Base-by-base conservation (phyloP, 164 flowering plant genomes). In the Akebia trifoliata region DNA sequence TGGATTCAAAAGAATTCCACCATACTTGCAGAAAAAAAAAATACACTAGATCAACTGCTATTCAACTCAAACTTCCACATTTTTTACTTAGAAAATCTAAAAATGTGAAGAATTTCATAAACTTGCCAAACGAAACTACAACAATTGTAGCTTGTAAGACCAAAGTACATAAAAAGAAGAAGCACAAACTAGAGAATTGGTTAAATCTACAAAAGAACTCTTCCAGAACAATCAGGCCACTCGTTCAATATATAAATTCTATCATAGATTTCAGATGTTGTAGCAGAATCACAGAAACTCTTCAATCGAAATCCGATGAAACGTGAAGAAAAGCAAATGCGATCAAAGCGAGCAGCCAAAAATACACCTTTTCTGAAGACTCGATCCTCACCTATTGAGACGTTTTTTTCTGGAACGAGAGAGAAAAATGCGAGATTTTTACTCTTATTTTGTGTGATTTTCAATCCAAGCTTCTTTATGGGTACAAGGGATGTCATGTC, bases 141-240 rank as follows among this genome's bases (percentile, higher is more conserved):
- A 20, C 8, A 15, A 15, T 36, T 24, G 5, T 30, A 44, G 47
- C 37, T 30, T 7, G 32, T 15, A 44, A 22, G 40, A 44, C 42
- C 4, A 38, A 2, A 57, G 24, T 31, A 30, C 32, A 44, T 12
- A 8, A 15, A 25, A 54, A 18, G n/a, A n/a, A n/a, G n/a, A n/a
- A n/a, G n/a, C n/a, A 15, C n/a, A 31, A 22, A 31, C 22, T 26
- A 32, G 2, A n/a, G 42, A 38, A 7, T 6, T 24, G n/a, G n/a
- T n/a, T n/a, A n/a, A 29, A 47, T 9, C 25, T 17, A 25, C 2
- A 14, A 14, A 25, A 32, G 20, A 36, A 22, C 15, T 1, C 6
- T 39, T 25, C 18, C 24, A 43, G 28, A 29, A 29, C 17, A 30
- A 43, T 26, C 38, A 56, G 60, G 43, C 43, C 50, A 30, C 37